These are phyloP conservation scores for Tolypocladium sp. DNA, from an alignment of 2,329 filamentous ascomycete genomes.

Conservation along the genomic window DNA sequence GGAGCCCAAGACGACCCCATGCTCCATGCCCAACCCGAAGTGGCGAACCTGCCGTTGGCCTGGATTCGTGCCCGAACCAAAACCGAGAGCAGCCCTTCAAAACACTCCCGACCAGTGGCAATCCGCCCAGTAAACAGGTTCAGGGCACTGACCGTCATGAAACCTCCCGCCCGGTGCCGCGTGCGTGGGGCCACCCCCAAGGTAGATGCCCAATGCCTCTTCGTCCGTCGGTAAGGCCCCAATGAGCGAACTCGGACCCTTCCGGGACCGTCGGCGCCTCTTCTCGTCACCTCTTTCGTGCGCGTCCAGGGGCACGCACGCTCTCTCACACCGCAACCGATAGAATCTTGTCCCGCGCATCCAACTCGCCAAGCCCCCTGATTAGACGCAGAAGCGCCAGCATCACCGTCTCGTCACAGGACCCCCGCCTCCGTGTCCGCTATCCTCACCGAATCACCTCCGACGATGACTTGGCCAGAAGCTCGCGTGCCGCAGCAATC, in stretches of 20 bases:
- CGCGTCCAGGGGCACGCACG: background rate
- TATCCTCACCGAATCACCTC: conserved; percentile 30
- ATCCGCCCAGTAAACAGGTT: background rate
- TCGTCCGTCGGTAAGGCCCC: background rate
- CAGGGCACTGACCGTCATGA: background rate
- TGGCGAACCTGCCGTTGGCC: background rate
- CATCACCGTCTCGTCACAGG: conserved; percentile 4
- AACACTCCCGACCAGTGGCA: background rate
- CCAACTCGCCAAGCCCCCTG: background rate
- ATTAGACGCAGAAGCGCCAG: background rate
- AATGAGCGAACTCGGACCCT: background rate
- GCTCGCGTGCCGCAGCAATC: conserved; percentile 59
- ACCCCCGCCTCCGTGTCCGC: background rate
- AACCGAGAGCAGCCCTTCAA: background rate
- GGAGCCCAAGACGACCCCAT: background rate
- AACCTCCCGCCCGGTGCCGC: background rate
- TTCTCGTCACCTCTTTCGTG: background rate
- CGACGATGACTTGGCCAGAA: conserved; percentile 47
- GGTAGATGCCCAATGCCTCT: conserved; percentile 2
- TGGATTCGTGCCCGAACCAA: background rate
- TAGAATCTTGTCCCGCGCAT: background rate
- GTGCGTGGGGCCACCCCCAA: background rate
- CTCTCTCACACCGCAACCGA: background rate
- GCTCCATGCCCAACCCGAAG: background rate
- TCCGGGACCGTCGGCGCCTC: background rate